Evolutionary conservation across 768 basidiomycete genomes (phyloP), one percentile per base, ranked within the genome.

Genomic region (Mrakia frigida): DNA sequence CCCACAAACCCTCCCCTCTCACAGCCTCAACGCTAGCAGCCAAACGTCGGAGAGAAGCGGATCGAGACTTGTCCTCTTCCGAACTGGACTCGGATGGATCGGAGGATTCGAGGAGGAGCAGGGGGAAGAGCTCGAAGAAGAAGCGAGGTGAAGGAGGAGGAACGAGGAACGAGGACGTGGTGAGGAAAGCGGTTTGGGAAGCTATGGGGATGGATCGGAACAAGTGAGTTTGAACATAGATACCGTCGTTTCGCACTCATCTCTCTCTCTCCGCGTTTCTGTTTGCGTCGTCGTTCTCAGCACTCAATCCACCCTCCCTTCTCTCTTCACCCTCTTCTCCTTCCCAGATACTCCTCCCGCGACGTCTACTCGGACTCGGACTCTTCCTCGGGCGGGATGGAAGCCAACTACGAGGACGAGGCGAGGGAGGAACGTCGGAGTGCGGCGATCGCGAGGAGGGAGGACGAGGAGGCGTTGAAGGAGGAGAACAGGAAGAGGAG

Each of bases 321-420:
- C 41, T 23, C 67, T n/a, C n/a, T n/a, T 10, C 41, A 18, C 67
- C 4, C 37, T 10, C 39, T 43, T 33, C 25, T 33, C 6, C n/a
- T 7, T n/a, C 25, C 16, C 50, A 23, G 63, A 31, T 78, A 79
- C 56, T 33, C 61, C 3, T 16, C 5, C 71, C 53, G 73, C 23
- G 75, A 79, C 37, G 53, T 35, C 3, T 68, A 74, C 46, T 79
- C 78, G 25, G 81, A 81, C 31, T 78, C 67, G 1, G 67, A 72
- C 50, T 53, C 50, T 10, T 71, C 73, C 63, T 70, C 69, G 35
- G 18, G 18, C 46, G 80, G 80, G 52, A 81, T 81, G 81, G 81
- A 81, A 70, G 81, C 77, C 33, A 52, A 70, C 0, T 79, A 75
- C 10, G 74, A 41, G 41, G 79, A 76, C 6, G 74, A 78, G 6